Evolutionary conservation across 1,284 basidiomycete genomes (phyloP).

Genomic region (Stygiomarasmius scandens): DNA sequence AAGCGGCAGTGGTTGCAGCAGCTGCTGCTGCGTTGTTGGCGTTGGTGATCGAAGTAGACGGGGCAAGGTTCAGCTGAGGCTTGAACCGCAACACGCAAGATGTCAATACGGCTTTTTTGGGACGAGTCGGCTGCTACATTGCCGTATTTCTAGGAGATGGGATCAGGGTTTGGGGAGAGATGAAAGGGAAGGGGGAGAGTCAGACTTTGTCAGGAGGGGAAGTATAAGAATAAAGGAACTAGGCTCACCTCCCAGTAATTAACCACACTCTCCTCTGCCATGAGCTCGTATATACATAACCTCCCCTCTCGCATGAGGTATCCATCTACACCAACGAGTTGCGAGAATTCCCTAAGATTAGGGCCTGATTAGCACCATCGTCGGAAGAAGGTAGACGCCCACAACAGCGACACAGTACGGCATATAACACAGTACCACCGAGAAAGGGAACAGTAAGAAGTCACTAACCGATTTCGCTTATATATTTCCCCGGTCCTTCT

Average conservation of each 20-base stretch:
- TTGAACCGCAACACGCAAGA: slow-evolving; percentile 89
- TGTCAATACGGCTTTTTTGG: slow-evolving; percentile 91
- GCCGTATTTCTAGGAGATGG: slow-evolving; percentile 76
- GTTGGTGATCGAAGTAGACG: neutral
- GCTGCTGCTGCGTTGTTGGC: neutral
- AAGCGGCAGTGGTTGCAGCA: neutral
- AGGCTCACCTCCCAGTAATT: slow-evolving; percentile 91
- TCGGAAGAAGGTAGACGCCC: no score
- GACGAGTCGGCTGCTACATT: slow-evolving; percentile 90
- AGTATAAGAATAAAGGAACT: no score
- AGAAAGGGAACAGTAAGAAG: no score
- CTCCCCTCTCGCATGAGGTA: slow-evolving; percentile 86
- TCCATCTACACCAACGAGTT: slow-evolving; percentile 83
- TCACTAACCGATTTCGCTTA: slow-evolving; percentile 71
- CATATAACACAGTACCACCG: no score
- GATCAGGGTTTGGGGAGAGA: no score
- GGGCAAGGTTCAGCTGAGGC: slow-evolving; percentile 51
- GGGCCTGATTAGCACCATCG: no score
- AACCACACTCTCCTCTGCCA: slow-evolving; percentile 94
- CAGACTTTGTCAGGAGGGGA: no score
- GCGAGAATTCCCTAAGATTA: slow-evolving; percentile 93
- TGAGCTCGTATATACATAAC: slow-evolving; percentile 95
- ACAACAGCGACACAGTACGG: no score
- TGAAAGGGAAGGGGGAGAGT: no score
- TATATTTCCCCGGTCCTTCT: slow-evolving; percentile 97